Conservation (phyloP, 2,329 filamentous ascomycete genomes). For the Diplodia mutila region DNA sequence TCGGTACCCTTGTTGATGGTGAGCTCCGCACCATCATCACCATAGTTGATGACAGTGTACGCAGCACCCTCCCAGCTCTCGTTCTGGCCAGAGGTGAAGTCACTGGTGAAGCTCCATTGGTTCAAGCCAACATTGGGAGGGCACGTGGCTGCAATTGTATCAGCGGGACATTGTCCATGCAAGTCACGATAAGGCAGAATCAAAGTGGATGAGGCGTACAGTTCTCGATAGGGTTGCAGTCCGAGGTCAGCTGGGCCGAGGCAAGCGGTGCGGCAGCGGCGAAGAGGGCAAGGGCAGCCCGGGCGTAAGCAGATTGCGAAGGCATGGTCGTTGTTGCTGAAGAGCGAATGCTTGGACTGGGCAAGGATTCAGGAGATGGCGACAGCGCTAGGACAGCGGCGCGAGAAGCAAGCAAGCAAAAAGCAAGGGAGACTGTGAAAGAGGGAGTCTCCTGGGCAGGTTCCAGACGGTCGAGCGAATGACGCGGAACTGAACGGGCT, state of each 20-base stretch:
- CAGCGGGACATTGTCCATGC: background rate
- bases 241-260: conserved; percentile 69
- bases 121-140: conserved; percentile 39
- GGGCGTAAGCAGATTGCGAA: conserved; percentile 2
- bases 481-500: conserved; percentile 3
- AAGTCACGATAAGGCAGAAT: background rate
- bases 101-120: conserved; percentile 53
- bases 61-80: conserved; percentile 66
- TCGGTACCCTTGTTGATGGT: conserved; percentile 69
- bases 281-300: conserved; percentile 20
- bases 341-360: background rate
- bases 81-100: conserved; percentile 52
- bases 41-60: conserved; percentile 61
- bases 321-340: conserved; percentile 1
- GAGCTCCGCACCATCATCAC: conserved; percentile 66
- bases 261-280: conserved; percentile 10
- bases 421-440: conserved; percentile 22
- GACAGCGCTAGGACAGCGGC: background rate
- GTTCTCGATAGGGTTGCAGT: conserved; percentile 73
- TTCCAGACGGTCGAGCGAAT: background rate
- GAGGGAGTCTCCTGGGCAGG: conserved; percentile 16
- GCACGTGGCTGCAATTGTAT: conserved; percentile 44
- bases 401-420: background rate
- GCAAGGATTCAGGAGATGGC: conserved; percentile 21
- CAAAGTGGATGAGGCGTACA: conserved; percentile 49